Evolutionary conservation across 2,329 filamentous ascomycete species (phyloP), one percentile per base, ranked within the genome.

Genomic region (Diaporthe humulicola): DNA sequence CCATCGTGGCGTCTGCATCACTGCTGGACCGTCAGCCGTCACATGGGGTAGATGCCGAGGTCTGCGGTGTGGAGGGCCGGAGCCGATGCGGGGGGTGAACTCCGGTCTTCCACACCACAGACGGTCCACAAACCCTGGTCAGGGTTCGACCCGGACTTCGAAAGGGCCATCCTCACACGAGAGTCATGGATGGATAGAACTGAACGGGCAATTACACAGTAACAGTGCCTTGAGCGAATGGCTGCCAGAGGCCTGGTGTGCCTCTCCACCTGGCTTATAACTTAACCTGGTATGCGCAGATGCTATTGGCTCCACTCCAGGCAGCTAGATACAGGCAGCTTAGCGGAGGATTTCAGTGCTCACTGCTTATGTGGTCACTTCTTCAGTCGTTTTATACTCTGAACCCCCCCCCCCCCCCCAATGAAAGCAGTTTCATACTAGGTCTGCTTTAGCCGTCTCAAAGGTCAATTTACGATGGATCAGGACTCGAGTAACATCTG

Each of bases 301-400:
- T 28, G 25, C 15, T 50, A n/a, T 28, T 45, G 28, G 28, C 60
- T 48, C 25, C 60, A 45, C 25, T 66, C 40, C 28, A 48, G 25
- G 28, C 40, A 10, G 40, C 40, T 48, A 48, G n/a, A 42, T 48
- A 14, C 40, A 48, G 15, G 10, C n/a, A 33, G 42, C 60, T 33
- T 48, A n/a, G 60, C 40, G 40, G 28, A 48, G 60, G 60, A 66
- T 66, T 66, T 8, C 28, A 36, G 33, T n/a, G 60, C 60, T 64
- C n/a, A 22, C 30, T 48, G 28, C 17, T 28, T 30, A 48, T 10
- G 10, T 64, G n/a, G 15, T 33, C 40, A 19, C 40, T 66, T n/a
- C 25, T 50, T 48, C 19, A 48, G n/a, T 14, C 10, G 22, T 17
- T 48, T 33, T 36, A n/a, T n/a, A 25, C 28, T 48, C 57, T 9